A percentile compares a stretch with the other conserved stretches of the same genome.
Evolutionary conservation across 495 filamentous ascomycete genomes (phyloP).

Genomic region (Neurospora intermedia): DNA sequence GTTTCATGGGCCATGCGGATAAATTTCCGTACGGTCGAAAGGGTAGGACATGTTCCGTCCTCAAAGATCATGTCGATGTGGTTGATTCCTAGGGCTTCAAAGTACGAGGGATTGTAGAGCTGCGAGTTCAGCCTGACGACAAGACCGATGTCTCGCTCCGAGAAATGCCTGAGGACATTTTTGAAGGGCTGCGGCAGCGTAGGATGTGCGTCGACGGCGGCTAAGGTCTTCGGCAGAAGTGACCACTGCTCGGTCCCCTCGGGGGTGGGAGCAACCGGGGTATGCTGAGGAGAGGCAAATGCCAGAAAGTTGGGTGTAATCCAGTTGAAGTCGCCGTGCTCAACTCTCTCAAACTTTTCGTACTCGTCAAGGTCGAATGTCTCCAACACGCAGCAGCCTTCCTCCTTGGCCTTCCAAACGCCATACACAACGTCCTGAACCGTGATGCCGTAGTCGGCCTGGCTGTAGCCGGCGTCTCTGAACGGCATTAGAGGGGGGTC

Average conservation of each 20-base stretch:
- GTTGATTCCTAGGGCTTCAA: slow-evolving; percentile 85
- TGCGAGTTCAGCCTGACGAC: slow-evolving; percentile 93
- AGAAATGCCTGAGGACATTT: slow-evolving; percentile 86
- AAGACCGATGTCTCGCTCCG: slow-evolving; percentile 73
- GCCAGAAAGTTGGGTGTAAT: slow-evolving; percentile 89
- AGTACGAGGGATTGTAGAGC: slow-evolving; percentile 90
- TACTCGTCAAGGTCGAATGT: slow-evolving; percentile 95
- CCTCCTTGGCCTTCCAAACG: slow-evolving; percentile 97
- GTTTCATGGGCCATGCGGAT: slow-evolving; percentile 91
- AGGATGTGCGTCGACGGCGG: slow-evolving; percentile 50
- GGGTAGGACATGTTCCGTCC: slow-evolving; percentile 87
- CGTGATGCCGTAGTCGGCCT: slow-evolving; percentile 89
- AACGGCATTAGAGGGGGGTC: slow-evolving; percentile 98
- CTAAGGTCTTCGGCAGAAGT: slow-evolving; percentile 55
- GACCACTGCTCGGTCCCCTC: slow-evolving; percentile 60
- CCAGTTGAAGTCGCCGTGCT: slow-evolving; percentile 99
- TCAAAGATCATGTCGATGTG: slow-evolving; percentile 99
- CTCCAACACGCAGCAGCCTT: slow-evolving; percentile 73
- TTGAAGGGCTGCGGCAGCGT: slow-evolving; percentile 75
- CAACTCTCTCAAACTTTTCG: slow-evolving; percentile 87
- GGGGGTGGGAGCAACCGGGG: slow-evolving; percentile 58
- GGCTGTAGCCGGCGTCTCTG: slow-evolving; percentile 94
- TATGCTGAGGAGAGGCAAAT: slow-evolving; percentile 87
- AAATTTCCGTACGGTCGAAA: slow-evolving; percentile 79
- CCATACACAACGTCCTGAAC: slow-evolving; percentile 97